Evolutionary conservation across 1,284 basidiomycete species (phyloP).

Genomic region (Leccinum pseudoinsigne): DNA sequence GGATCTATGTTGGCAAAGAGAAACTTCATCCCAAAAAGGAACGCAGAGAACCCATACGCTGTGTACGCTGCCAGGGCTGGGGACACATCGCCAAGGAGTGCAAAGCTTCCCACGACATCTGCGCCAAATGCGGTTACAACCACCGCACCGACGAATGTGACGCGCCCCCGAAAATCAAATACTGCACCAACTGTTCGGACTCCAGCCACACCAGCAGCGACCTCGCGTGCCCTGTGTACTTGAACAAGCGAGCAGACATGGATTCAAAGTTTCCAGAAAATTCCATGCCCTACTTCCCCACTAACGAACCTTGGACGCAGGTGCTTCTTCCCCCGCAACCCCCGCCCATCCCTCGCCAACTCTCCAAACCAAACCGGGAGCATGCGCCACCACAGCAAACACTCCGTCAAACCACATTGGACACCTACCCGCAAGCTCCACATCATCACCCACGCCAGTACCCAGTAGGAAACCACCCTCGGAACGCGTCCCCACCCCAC

Average conservation of each 20-base stretch:
- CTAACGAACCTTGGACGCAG: not conserved
- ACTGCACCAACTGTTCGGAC: not conserved
- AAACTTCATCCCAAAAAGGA: no score
- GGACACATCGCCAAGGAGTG: not conserved
- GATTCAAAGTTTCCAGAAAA: not conserved
- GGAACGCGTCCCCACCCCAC: no score
- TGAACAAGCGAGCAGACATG: not conserved
- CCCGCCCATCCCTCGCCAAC: no score
- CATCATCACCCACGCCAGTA: no score
- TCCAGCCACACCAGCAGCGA: not conserved
- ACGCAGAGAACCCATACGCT: not conserved
- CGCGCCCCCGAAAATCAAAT: not conserved
- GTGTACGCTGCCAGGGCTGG: not conserved
- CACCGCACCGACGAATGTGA: not conserved
- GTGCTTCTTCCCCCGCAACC: not conserved
- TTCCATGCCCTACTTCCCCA: not conserved
- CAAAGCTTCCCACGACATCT: not conserved
- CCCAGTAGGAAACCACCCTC: no score
- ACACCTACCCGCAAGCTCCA: no score
- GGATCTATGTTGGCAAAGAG: no score
- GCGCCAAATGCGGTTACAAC: not conserved
- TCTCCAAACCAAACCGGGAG: no score
- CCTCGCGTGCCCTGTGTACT: not conserved
- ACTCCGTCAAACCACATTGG: no score
- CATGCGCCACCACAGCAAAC: no score